phyloP scores from a whole-genome alignment of 306 rosid species.

The Purshia tridentata region DNA sequence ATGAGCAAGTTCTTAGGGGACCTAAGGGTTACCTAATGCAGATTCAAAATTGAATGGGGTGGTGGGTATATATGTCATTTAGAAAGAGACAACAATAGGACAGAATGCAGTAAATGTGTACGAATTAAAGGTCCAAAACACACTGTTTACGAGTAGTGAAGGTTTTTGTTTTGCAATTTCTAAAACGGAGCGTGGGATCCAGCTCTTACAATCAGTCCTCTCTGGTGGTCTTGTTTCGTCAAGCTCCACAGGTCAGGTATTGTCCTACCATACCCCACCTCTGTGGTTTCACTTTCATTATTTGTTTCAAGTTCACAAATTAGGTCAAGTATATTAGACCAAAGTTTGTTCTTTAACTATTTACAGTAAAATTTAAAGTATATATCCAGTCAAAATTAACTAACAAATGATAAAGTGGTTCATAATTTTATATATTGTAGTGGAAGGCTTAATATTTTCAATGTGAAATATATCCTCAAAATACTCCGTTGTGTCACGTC shows the following conservation, averaged over 20 bases:
- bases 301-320: not conserved
- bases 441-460: too few relatives aligned
- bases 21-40: too few relatives aligned
- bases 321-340: too few relatives aligned
- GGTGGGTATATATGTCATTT: conserved; percentile 7
- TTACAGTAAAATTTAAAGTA: too few relatives aligned
- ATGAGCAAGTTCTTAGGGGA: not conserved
- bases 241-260: not conserved
- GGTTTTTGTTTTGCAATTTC: not conserved
- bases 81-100: conserved; percentile 15
- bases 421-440: too few relatives aligned
- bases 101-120: conserved; percentile 16
- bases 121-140: not conserved
- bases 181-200: conserved; percentile 18
- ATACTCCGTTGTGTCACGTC: too few relatives aligned
- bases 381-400: too few relatives aligned
- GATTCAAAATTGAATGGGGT: conserved; percentile 4
- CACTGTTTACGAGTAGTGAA: conserved; percentile 21
- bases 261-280: conserved; percentile 15
- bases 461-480: too few relatives aligned
- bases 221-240: conserved; percentile 29
- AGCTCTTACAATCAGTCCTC: conserved; percentile 28
- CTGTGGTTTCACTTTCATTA: conserved; percentile 5
- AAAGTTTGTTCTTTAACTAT: too few relatives aligned
- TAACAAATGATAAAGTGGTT: too few relatives aligned